Evolutionary conservation across 768 basidiomycete genomes (phyloP), one percentile per base, ranked within the genome.

Genomic region (Mrakia hoshinonis): DNA sequence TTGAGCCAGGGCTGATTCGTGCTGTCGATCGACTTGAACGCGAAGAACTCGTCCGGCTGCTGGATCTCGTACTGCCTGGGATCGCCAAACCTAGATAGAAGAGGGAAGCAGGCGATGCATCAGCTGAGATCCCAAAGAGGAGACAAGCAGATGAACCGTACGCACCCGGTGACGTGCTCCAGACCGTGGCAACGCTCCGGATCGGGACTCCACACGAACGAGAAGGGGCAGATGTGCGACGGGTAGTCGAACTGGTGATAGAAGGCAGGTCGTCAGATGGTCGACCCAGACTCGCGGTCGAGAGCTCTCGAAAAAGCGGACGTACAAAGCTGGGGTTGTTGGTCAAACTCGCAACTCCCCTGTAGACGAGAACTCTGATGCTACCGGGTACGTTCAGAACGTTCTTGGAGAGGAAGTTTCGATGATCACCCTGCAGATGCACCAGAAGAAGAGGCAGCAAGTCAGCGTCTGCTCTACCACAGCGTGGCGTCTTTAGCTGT

Each of bases 201-300:
- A 36, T 20, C 13, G 9, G 34, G 31, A 6, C 36, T 61, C 4
- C 36, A 5, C 0, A n/a, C 58, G 34, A 61, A 61, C 20, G 15
- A 7, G n/a, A 61, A 38, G 9, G 58, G 58, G 36, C 34, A 61
- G 31, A 61, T 29, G 34, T 20, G 36, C 22, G 58, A 6, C 7
- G 58, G 58, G 58, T 61, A 61, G 58, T 61, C 36, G n/a, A 61
- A 61, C 58, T 61, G 34, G 20, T 20, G 29, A 13, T 18, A 34
- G 34, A 36, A 38, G 12, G 7, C 34, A 11, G 2, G 3, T 18
- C 18, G 34, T 26, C 18, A 26, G 4, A 9, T 5, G 15, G 58
- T 34, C 13, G 34, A 3, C 12, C 12, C n/a, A 39, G 58, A 61
- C 1, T 1, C 26, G 31, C 29, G 52, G n/a, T 10, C 11, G 6